A percentile compares a stretch with the other conserved stretches of the same genome.
phyloP scores from a whole-genome alignment of 2,329 filamentous ascomycete species.

The Paraphaeosphaeria sporulosa region DNA sequence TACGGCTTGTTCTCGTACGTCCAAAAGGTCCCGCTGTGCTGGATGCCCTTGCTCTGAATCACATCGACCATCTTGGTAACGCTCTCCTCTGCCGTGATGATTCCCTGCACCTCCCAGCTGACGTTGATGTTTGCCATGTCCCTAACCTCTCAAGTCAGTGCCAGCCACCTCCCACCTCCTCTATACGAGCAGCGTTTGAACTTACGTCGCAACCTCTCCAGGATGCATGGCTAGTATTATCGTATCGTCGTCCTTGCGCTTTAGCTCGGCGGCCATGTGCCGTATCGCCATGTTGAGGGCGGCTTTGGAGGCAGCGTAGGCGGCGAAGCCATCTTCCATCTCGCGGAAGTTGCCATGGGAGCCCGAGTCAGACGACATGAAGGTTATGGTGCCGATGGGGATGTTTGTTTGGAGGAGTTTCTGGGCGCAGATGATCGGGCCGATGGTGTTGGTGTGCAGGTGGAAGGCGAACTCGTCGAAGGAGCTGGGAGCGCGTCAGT shows the following conservation, averaged over 20 bases:
- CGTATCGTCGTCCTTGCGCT: slow-evolving; percentile 58
- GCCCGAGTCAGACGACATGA: slow-evolving; percentile 66
- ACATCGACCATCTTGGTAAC: slow-evolving; percentile 60
- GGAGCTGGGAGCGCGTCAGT: slow-evolving; percentile 47
- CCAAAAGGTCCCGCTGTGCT: slow-evolving; percentile 64
- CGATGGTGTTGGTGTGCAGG: slow-evolving; percentile 65
- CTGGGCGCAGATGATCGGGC: slow-evolving; percentile 65
- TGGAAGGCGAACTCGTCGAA: slow-evolving; percentile 63
- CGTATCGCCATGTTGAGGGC: slow-evolving; percentile 64
- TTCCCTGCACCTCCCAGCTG: slow-evolving; percentile 61
- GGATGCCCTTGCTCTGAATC: slow-evolving; percentile 57
- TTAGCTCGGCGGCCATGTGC: slow-evolving; percentile 64
- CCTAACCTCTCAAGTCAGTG: slow-evolving; percentile 31
- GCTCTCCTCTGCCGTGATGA: slow-evolving; percentile 59
- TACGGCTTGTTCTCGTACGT: slow-evolving; percentile 60
- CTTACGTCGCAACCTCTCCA: slow-evolving; percentile 62
- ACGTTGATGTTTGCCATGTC: slow-evolving; percentile 63
- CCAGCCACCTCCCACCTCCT: too few relatives aligned
- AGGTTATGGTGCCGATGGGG: slow-evolving; percentile 58
- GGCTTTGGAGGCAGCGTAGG: slow-evolving; percentile 65
- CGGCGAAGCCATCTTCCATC: slow-evolving; percentile 66
- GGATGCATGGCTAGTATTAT: slow-evolving; percentile 65
- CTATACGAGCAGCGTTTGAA: not conserved
- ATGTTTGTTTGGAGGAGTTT: slow-evolving; percentile 58
- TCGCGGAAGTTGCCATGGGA: slow-evolving; percentile 60